phyloP scores from a whole-genome alignment of 208 protist species.

The Trypanosoma melophagium region DNA sequence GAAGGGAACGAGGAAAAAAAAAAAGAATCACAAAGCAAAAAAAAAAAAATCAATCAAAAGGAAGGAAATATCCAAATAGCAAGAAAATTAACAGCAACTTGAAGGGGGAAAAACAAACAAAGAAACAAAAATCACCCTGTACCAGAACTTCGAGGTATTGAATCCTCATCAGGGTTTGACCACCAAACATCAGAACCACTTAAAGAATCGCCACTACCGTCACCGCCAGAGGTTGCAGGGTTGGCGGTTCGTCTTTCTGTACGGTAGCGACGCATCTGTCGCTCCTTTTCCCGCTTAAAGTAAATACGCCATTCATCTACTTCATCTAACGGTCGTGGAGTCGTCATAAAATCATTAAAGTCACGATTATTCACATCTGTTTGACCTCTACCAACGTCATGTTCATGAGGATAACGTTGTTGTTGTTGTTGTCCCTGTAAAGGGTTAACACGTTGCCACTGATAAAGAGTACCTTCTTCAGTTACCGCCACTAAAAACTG shows the following conservation, averaged over 20 bases:
- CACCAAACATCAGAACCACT: slow-evolving; percentile 2
- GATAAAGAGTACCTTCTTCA: slow-evolving; percentile 51
- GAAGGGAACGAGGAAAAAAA: no score
- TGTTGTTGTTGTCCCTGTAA: no score
- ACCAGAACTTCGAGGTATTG: background rate
- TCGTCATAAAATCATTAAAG: background rate
- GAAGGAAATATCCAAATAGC: no score
- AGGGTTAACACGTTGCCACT: slow-evolving; percentile 65
- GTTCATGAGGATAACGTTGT: no score
- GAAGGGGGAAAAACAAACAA: background rate
- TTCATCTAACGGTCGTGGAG: background rate
- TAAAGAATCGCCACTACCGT: background rate
- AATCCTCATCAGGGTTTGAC: slow-evolving; percentile 1
- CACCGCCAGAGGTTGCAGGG: no score
- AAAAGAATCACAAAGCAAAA: no score
- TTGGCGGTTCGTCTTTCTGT: background rate
- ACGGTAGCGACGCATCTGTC: slow-evolving; percentile 19
- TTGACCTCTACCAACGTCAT: no score
- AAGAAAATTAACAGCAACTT: no score
- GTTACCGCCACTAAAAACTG: slow-evolving; percentile 57
- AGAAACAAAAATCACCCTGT: background rate
- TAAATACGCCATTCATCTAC: slow-evolving; percentile 24
- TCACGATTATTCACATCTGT: slow-evolving; percentile 1
- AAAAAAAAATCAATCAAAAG: no score
- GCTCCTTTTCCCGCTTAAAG: slow-evolving; percentile 20